Evolutionary conservation across 352 stramenopile genomes (phyloP), one percentile per base, ranked within the genome.

Genomic region (Pythium apleroticum): DNA sequence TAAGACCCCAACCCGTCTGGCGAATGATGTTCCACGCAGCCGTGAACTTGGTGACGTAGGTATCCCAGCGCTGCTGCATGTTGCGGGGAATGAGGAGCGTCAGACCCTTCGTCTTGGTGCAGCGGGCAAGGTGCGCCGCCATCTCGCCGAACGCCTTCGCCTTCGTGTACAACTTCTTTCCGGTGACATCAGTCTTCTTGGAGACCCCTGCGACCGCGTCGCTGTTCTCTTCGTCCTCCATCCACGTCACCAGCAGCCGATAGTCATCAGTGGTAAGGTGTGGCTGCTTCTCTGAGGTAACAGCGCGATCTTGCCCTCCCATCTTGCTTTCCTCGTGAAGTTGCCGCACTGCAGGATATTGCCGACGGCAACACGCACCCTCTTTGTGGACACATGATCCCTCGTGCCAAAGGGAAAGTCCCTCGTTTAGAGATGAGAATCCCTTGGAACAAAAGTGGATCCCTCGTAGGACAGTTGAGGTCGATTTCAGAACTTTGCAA

Each of bases 51-150:
- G 9, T 30, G 2, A 33, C 19, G 46, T 53, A 53, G 1, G 19
- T 53, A 9, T 31, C 27, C n/a, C 19, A 53, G 22, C 46, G 46
- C 46, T 53, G 46, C 46, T 53, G 46, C 46, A 53, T 53, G 46
- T 53, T 53, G 46, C 46, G 46, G 22, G 7, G 5, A 17, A 22
- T 8, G 4, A 41, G 35, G 4, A 19, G 6, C 35, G 14, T 4
- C 9, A 41, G 11, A 10, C 2, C 14, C 10, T 12, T 12, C 2
- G 5, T 41, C 35, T 41, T 41, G 35, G 35, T 19, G 10, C 4
- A 3, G 14, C 9, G 35, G 10, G 6, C 10, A 10, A 41, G 35
- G 35, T 41, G 35, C 30, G 35, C 14, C 4, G 10, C 10, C 35
- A 41, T 19, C 4, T 41, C 15, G 10, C 4, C 35, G 10, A 4